Evolutionary conservation across 768 basidiomycete genomes (phyloP), one percentile per base, ranked within the genome.

Genomic region (Rhodocollybia butyracea): DNA sequence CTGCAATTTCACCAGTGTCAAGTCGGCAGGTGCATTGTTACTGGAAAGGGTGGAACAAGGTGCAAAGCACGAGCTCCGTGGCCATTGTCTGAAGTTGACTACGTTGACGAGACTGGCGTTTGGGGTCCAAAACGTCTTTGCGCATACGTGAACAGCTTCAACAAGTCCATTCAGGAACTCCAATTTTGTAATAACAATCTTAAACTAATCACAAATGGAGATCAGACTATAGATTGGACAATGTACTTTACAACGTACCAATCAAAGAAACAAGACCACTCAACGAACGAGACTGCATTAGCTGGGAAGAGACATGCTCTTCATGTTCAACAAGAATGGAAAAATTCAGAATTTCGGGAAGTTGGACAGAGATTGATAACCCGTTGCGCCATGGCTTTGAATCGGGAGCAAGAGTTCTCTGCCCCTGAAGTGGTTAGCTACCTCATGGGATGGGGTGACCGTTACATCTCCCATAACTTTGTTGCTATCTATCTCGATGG

Each of bases 361-460:
- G 34, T 36, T 36, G 3, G 34, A 8, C 50, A 61, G 0, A 21
- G 72, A 1, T 55, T 78, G 1, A 29, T 78, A 0, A 73, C 72
- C 34, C 59, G 66, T 0, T 41, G 72, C 0, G 59, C 68, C 0
- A 55, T 76, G 56, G 56, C 65, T 0, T 55, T 77, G 0, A 77
- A 71, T 47, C 39, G 58, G 0, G 67, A 76, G 46, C 74, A 76
- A 54, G 77, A 79, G 40, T 38, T 75, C 0, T 55, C 66, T 0
- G 74, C 61, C 0, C 72, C 73, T 1, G 69, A 73, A 67, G 71
- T 77, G 0, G 67, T 76, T 0, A 63, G 64, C 0, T 77, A 78
- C 43, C 60, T 80, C 0, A 76, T 78, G 76, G 73, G 72, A 2
- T 77, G 72, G 74, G 74, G 73, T 0, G 74, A 80, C 45, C 32